Evolutionary conservation across 2,329 filamentous ascomycete species (phyloP), one percentile per base, ranked within the genome.

Genomic region (Helotiales sp.): DNA sequence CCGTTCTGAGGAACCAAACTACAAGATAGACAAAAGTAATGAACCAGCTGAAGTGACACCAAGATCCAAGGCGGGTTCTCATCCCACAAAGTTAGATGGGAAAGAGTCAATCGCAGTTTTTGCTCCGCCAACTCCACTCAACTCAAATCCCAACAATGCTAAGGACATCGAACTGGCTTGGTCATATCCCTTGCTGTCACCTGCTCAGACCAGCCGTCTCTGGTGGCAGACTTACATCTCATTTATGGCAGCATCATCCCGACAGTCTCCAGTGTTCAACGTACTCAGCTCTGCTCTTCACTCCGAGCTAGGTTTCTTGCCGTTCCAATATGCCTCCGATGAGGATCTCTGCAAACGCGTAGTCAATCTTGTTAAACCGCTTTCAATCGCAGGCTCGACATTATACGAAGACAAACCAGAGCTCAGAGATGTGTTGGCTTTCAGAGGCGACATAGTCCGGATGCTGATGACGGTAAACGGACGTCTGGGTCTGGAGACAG

Each of bases 401-500:
- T 11, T 37, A 32, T 50, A 59, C 13, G 30, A 45, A 37, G 34
- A 60, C n/a, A 37, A 20, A 37, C 22, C 37, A 11, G 50, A 62
- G 30, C 17, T 66, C 4, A 28, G 37, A 13, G 52, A 66, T n/a
- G 7, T 65, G 1, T 30, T 66, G 20, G 47, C 52, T 11, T 40
- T 64, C 5, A 63, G 64, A 40, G 34, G 61, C 20, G 69, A 67
- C 15, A 61, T 71, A 3, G 45, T 71, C 2, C 22, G 47, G 2
- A 66, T 72, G 15, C 10, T 71, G 17, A 50, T 32, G 40, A 70
- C 63, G n/a, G 40, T 72, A n/a, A 45, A 71, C 20, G 22, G 63
- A 13, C 66, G 69, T 43, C 40, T 72, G 30, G 68, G 69, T 8
- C 45, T 72, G 17, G 43, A 67, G 15, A 59, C 66, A 47, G 71